Conservation (phyloP, 257 asterid species). For the Lithospermum erythrorhizon region DNA sequence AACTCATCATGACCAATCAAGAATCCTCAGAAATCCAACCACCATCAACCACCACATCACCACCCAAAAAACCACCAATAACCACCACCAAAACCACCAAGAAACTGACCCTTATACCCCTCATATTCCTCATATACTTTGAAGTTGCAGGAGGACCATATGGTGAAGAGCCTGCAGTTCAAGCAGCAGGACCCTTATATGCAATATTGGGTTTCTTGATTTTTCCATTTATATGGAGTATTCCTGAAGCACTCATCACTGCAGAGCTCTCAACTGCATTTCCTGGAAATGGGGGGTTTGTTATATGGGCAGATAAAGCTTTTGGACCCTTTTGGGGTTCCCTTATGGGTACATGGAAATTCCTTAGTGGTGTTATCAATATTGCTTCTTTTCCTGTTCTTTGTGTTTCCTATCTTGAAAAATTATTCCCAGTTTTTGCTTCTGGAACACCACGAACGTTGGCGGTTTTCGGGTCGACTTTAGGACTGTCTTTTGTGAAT, state of each 20-base stretch:
- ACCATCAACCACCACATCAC: no score
- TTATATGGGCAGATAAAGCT: constrained; percentile 80
- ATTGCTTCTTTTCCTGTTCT: constrained; percentile 70
- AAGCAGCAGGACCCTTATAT: constrained; percentile 70
- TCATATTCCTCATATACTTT: constrained; percentile 72
- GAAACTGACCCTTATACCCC: constrained; percentile 69
- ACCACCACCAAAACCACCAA: constrained; percentile 15
- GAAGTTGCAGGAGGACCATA: constrained; percentile 91
- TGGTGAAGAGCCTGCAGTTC: constrained; percentile 82
- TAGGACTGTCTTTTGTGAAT: constrained; percentile 31
- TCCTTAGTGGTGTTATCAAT: constrained; percentile 66
- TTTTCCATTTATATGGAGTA: constrained; percentile 81
- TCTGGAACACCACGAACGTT: constrained; percentile 31
- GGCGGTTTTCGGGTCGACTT: constrained; percentile 38
- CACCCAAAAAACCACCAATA: constrained; percentile 14
- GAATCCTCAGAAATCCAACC: no score
- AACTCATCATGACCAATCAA: no score
- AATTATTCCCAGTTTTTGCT: constrained; percentile 44
- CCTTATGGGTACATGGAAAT: constrained; percentile 67
- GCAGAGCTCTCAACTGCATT: constrained; percentile 79
- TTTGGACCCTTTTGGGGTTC: constrained; percentile 83
- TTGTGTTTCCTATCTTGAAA: constrained; percentile 40
- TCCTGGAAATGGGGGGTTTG: constrained; percentile 89
- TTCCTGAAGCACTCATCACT: constrained; percentile 78
- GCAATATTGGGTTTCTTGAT: constrained; percentile 76